Evolutionary conservation across 805 yeast species (phyloP).

Genomic region (Saccharomyces mikatae): DNA sequence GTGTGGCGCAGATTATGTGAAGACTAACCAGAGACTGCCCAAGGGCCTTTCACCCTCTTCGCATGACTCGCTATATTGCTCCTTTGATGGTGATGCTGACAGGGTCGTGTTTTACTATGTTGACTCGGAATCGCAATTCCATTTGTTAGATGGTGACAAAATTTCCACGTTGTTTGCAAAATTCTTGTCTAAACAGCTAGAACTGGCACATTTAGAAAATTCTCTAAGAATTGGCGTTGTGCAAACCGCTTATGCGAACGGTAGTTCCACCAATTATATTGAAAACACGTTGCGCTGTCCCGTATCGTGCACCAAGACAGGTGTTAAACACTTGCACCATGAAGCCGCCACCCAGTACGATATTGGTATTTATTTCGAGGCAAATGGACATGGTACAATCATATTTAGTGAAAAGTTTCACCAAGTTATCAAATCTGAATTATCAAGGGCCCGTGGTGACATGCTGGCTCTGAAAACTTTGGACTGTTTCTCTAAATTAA

Average conservation of each 20-base stretch:
- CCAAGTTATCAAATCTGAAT: constrained; percentile 31
- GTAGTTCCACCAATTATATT: constrained; percentile 73
- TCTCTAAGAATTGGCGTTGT: constrained; percentile 64
- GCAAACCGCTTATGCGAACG: constrained; percentile 97
- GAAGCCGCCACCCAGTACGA: constrained; percentile 74
- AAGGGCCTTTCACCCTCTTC: constrained; percentile 33
- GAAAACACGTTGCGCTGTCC: constrained; percentile 57
- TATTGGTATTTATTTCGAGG: constrained; percentile 92
- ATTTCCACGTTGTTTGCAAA: constrained; percentile 78
- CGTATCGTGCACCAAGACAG: constrained; percentile 85
- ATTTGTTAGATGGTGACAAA: constrained; percentile 84
- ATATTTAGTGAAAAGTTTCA: constrained; percentile 55
- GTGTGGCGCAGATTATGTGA: constrained; percentile 95
- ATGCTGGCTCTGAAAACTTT: constrained; percentile 48
- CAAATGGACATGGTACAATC: constrained; percentile 98
- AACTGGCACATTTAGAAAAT: constrained; percentile 35
- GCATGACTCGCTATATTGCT: constrained; percentile 45
- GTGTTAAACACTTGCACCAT: constrained; percentile 93
- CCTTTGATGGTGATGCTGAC: constrained; percentile 97
- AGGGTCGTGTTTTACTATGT: constrained; percentile 75
- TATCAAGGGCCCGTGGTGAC: constrained; percentile 31
- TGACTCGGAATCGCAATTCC: constrained; percentile 35
- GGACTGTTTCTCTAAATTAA: constrained; percentile 54
- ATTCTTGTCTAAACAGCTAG: constrained; percentile 47
- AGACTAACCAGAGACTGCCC: constrained; percentile 79